phyloP scores from a whole-genome alignment of 1,284 basidiomycete genomes.

The Wolfiporia cocos region DNA sequence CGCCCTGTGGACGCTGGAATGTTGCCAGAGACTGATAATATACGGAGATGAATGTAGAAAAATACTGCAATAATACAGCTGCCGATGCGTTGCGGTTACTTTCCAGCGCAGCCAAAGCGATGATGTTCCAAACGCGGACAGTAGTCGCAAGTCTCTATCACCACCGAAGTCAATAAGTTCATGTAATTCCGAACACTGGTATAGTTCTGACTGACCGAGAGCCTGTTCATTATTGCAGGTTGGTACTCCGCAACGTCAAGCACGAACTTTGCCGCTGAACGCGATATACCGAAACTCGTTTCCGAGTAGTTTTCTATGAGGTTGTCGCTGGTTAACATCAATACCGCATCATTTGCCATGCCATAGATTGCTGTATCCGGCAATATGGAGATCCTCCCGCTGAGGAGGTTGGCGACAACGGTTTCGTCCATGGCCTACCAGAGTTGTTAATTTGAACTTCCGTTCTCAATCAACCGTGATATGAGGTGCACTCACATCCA shows the following conservation, averaged over 20 bases:
- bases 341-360: constrained; percentile 43
- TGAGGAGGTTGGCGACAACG: constrained; percentile 3
- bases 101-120: constrained; percentile 47
- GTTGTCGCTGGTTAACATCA: constrained; percentile 44
- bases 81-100: constrained; percentile 33
- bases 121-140: constrained; percentile 58
- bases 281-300: constrained; percentile 44
- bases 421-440: constrained; percentile 17
- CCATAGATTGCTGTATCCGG: constrained; percentile 23
- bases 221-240: constrained; percentile 11
- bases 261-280: constrained; percentile 47
- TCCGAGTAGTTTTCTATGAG: constrained; percentile 40
- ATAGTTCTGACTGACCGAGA: constrained; percentile 13
- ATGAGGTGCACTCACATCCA: constrained; percentile 40
- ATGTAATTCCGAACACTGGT: constrained; percentile 8
- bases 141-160: constrained; percentile 35
- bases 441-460: constrained; percentile 16
- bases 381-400: constrained; percentile 11
- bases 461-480: constrained; percentile 6
- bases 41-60: constrained; percentile 40
- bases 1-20: constrained; percentile 17
- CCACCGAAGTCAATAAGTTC: not conserved
- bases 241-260: constrained; percentile 36
- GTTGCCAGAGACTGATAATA: constrained; percentile 38
- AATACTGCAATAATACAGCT: constrained; percentile 40